Base-by-base conservation (phyloP, 352 stramenopile species). In the Phytophthora melonis region DNA sequence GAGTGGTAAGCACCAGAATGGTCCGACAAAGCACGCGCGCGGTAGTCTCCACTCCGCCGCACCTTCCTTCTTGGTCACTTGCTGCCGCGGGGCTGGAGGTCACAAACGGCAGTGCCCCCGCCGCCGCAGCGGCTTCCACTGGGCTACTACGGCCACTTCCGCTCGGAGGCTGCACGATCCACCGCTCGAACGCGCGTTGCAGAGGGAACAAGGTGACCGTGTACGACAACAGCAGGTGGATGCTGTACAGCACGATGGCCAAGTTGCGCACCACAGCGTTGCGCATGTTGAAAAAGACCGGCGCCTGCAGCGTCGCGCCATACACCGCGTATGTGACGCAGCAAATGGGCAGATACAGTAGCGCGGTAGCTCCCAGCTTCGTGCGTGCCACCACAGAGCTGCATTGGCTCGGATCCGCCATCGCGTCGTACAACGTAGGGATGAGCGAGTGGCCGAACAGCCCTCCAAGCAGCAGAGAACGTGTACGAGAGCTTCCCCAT, bases 211-310 rank as follows among this genome's bases (percentile, higher is more conserved):
- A 70, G 9, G 86, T 90, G 61, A 93, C 67, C 14, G 80, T 84
- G 72, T 92, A 93, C 47, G 86, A 93, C 14, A 94, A 62, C 63
- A 94, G 64, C 55, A 94, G 54, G 75, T 94, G 88, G 50, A 93
- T 87, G 47, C 74, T 83, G 76, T 93, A 94, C 62, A 94, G 68
- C 70, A 93, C 83, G 62, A 93, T 88, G 13, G 88, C 83, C 36
- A 94, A 47, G 64, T 91, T 87, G 34, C 86, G 86, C 63, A 94
- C 86, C 58, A 92, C 72, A 7, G 74, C 64, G 69, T 93, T 94
- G 55, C 88, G 84, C 86, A 94, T 91, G 63, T 94, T 94, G 72
- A 94, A 94, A 68, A 94, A 92, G 23, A 94, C 83, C 0, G 88
- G 88, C 30, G 88, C 86, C 69, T 93, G 75, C 1, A 94, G 79